A percentile compares a stretch with the other conserved stretches of the same genome.
Conservation (phyloP, 306 rosid species). For the Urtica urens region DNA sequence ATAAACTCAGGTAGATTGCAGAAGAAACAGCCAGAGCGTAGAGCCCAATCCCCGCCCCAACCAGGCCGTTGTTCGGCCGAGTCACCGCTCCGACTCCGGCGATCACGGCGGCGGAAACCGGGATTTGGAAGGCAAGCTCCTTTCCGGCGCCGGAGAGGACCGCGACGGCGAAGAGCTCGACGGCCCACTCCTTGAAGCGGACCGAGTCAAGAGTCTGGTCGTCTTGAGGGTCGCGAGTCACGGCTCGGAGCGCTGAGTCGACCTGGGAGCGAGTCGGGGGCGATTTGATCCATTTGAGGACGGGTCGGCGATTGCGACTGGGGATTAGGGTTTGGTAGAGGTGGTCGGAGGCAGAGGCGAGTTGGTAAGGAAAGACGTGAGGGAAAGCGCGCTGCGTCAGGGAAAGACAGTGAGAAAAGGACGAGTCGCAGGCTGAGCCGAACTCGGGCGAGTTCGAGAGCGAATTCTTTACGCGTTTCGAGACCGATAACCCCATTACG, state of each 20-base stretch:
- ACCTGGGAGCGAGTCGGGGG: constrained; percentile 50
- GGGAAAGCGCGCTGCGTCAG: constrained; percentile 49
- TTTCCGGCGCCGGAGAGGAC: constrained; percentile 34
- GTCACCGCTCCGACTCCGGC: constrained; percentile 51
- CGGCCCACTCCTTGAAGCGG: constrained; percentile 61
- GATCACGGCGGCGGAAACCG: constrained; percentile 63
- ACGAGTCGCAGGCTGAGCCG: constrained; percentile 49
- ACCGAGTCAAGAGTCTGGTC: constrained; percentile 16
- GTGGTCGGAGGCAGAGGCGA: constrained; percentile 51
- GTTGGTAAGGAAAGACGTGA: constrained; percentile 68
- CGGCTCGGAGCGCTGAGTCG: constrained; percentile 48
- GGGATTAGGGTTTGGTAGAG: constrained; percentile 36
- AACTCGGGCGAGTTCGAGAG: constrained; percentile 38
- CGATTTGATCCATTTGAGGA: constrained; percentile 47
- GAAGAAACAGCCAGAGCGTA: constrained; percentile 59
- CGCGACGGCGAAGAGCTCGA: constrained; percentile 39
- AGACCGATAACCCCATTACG: constrained; percentile 63
- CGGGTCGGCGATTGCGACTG: constrained; percentile 27
- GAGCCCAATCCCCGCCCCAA: constrained; percentile 48
- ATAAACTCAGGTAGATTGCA: constrained; percentile 42
- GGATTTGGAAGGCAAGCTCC: constrained; percentile 31
- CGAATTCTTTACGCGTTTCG: constrained; percentile 42
- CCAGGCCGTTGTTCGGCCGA: constrained; percentile 30
- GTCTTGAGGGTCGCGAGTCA: constrained; percentile 9
- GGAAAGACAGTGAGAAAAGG: constrained; percentile 48